Evolutionary conservation across 257 asterid genomes (phyloP), one percentile per base, ranked within the genome.

Genomic region (Przewalskia tangutica): DNA sequence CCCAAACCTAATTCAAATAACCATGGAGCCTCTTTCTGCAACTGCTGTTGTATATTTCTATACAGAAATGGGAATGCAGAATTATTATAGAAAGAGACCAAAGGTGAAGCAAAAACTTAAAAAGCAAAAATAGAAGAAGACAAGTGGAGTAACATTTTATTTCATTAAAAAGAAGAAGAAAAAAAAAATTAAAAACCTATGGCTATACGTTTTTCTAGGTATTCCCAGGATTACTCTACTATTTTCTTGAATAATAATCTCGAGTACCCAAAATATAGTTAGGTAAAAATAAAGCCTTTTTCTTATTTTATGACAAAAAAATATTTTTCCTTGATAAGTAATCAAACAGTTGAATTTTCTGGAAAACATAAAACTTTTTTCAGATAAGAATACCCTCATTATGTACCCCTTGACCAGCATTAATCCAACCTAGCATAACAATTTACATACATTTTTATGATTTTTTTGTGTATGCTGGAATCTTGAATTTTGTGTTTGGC

Each of bases 341-440:
- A 63, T 63, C 20, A 62, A 76, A 75, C 63, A 82, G 51, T 32
- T 32, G 66, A 77, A 73, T 81, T 81, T 70, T 16, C 80, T 73
- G 38, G 38, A 77, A 27, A 48, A 83, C 38, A 51, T 42, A n/a
- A 77, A 65, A 2, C 7, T 16, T 23, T 83, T 64, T 78, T 66
- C 73, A 64, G 64, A 85, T 36, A 79, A 58, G 71, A 85, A 67
- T 27, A 64, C 83, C 71, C 85, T 27, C 82, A 58, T 83, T 83
- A 68, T 83, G 78, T 55, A 53, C 42, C 75, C 81, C 85, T 81
- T 50, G 78, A 77, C 83, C 86, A 77, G 83, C 75, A 56, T 71
- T 62, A 83, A 82, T 68, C 71, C 82, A 77, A 82, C 73, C 55
- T 50, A 71, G 81, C 81, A 77, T 86, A 76, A n/a, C 55, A 71